Conservation (phyloP, 2,329 filamentous ascomycete genomes). For the Chaetomium olivaceum region DNA sequence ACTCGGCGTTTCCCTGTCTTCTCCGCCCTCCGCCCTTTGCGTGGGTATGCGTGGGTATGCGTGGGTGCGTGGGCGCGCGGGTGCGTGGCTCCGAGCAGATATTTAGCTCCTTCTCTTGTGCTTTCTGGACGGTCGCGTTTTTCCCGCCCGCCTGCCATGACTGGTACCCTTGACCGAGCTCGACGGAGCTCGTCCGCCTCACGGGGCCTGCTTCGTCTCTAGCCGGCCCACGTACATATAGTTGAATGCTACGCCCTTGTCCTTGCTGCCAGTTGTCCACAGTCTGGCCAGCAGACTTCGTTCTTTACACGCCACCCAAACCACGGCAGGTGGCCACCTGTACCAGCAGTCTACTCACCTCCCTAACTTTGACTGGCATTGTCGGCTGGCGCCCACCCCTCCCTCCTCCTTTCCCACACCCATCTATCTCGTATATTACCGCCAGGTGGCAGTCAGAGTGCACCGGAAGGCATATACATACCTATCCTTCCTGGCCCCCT, state of each 20-base stretch:
- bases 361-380: neutral
- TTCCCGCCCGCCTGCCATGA: constrained; percentile 18
- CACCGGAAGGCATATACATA: neutral
- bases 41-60: too few relatives aligned
- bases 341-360: neutral
- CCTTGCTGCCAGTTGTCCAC: constrained; percentile 1
- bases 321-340: neutral
- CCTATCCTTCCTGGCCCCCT: neutral
- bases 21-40: neutral
- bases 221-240: neutral
- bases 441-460: neutral
- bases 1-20: constrained; percentile 15
- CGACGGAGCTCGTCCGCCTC: constrained; percentile 12
- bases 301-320: neutral
- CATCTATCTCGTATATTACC: neutral
- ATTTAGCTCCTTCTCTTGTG: constrained; percentile 10
- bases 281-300: neutral
- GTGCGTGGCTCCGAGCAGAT: constrained; percentile 1
- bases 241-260: constrained; percentile 1
- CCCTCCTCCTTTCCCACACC: neutral
- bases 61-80: neutral
- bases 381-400: neutral
- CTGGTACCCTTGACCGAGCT: constrained; percentile 12
- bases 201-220: constrained; percentile 7
- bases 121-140: neutral